phyloP scores from a whole-genome alignment of 345 rosid species.

The Lepidium sativum region DNA sequence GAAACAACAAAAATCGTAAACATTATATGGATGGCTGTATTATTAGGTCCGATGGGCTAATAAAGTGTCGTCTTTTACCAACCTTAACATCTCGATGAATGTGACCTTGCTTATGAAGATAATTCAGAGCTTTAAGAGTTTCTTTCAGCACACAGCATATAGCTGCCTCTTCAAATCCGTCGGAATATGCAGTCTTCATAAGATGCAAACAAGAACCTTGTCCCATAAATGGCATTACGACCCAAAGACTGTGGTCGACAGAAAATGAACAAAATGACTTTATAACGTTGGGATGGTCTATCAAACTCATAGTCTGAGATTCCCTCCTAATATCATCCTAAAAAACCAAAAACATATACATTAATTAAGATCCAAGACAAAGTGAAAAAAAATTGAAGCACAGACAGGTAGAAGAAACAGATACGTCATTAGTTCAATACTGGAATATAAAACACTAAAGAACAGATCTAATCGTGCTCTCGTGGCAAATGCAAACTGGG shows the following conservation, averaged over 20 bases:
- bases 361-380: neutral
- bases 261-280: slow-evolving; percentile 89
- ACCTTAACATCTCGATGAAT: slow-evolving; percentile 99
- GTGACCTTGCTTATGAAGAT: slow-evolving; percentile 95
- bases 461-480: neutral
- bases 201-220: slow-evolving; percentile 98
- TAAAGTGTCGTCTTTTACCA: slow-evolving; percentile 4
- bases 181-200: slow-evolving; percentile 83
- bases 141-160: slow-evolving; percentile 84
- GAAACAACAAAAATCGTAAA: neutral
- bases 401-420: neutral
- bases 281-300: slow-evolving; percentile 92
- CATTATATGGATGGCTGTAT: neutral
- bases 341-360: neutral
- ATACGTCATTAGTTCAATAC: neutral
- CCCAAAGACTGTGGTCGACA: slow-evolving; percentile 83
- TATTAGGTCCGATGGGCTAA: neutral
- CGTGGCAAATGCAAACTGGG: neutral
- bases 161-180: slow-evolving; percentile 95
- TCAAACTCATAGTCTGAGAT: slow-evolving; percentile 95
- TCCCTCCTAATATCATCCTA: slow-evolving; percentile 95
- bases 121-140: slow-evolving; percentile 92
- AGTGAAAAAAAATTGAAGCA: neutral
- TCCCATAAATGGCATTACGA: slow-evolving; percentile 98
- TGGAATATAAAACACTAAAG: neutral